These are phyloP conservation scores for Neckera pumila DNA, from an alignment of 225 moss, liverwort and hornwort genomes.

Conservation along the genomic window DNA sequence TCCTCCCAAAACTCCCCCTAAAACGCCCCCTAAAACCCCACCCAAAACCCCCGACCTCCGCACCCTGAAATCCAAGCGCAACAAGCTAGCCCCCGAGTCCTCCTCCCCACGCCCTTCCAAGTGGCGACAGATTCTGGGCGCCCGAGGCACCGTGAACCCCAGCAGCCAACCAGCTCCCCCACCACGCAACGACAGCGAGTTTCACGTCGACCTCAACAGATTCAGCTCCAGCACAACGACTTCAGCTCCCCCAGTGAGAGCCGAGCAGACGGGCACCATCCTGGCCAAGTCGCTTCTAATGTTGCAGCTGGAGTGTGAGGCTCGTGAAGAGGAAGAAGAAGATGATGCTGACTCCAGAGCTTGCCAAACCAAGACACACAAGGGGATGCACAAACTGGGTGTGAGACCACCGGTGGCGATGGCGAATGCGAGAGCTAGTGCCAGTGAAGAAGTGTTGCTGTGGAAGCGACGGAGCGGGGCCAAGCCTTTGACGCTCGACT, in stretches of 20 bases:
- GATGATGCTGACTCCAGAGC: background rate
- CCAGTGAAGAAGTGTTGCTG: slow-evolving; percentile 19
- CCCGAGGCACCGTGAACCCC: slow-evolving; percentile 15
- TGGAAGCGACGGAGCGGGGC: slow-evolving; percentile 36
- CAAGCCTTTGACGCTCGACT: slow-evolving; percentile 29
- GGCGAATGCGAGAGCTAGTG: background rate
- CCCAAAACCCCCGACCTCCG: background rate
- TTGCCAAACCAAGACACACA: background rate
- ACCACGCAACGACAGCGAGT: background rate
- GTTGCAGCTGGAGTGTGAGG: slow-evolving; percentile 30
- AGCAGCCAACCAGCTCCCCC: background rate
- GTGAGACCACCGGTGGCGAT: background rate
- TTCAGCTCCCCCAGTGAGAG: background rate
- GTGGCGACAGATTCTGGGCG: slow-evolving; percentile 31
- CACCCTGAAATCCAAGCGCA: slow-evolving; percentile 14
- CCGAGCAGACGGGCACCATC: slow-evolving; percentile 11
- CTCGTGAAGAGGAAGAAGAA: background rate
- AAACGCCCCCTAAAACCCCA: background rate
- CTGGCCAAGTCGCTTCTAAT: slow-evolving; percentile 43
- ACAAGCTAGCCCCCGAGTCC: background rate
- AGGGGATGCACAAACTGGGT: background rate
- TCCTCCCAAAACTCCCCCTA: background rate
- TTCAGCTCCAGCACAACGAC: slow-evolving; percentile 18
- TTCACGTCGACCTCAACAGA: slow-evolving; percentile 32
- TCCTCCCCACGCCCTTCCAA: slow-evolving; percentile 18